Percentiles rank a stretch among this genome's conserved stretches.
Conservation (phyloP, 164 flowering plant genomes). For the Kingdonia uniflora region DNA sequence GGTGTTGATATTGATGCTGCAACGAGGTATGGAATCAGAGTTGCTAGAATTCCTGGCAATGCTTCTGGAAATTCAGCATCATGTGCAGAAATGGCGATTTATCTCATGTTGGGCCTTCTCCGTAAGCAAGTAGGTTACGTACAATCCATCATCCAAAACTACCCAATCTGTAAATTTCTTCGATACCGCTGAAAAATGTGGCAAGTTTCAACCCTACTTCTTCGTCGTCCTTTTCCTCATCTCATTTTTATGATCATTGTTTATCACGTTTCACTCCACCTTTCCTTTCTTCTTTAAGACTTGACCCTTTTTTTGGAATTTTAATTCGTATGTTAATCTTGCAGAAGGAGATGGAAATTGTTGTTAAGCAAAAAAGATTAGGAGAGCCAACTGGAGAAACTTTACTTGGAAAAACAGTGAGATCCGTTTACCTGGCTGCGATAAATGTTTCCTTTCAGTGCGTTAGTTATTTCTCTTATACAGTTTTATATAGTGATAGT, state of each 20-base stretch:
- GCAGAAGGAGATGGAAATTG: slow-evolving; percentile 69
- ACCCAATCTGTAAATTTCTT: no score
- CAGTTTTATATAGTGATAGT: no score
- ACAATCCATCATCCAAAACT: not conserved
- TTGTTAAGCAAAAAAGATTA: slow-evolving; percentile 42
- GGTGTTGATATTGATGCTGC: slow-evolving; percentile 87
- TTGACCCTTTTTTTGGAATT: not conserved
- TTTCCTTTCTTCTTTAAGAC: no score
- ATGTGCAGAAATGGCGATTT: slow-evolving; percentile 95
- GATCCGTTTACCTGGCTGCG: slow-evolving; percentile 5
- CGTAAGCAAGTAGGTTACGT: slow-evolving; percentile 54
- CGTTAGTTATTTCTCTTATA: no score
- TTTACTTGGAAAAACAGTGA: slow-evolving; percentile 76
- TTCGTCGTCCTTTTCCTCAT: no score
- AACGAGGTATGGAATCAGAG: slow-evolving; percentile 66
- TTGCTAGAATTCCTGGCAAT: slow-evolving; percentile 71
- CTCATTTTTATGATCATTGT: no score
- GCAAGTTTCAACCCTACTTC: no score
- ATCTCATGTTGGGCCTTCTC: slow-evolving; percentile 80
- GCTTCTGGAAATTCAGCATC: slow-evolving; percentile 75
- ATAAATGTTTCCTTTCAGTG: not conserved
- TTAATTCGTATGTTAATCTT: slow-evolving; percentile 4
- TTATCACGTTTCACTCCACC: no score
- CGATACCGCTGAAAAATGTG: no score
- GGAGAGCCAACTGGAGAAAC: slow-evolving; percentile 83